Evolutionary conservation across 2,329 filamentous ascomycete species (phyloP), one percentile per base, ranked within the genome.

Genomic region (Cordyceps cicadae): DNA sequence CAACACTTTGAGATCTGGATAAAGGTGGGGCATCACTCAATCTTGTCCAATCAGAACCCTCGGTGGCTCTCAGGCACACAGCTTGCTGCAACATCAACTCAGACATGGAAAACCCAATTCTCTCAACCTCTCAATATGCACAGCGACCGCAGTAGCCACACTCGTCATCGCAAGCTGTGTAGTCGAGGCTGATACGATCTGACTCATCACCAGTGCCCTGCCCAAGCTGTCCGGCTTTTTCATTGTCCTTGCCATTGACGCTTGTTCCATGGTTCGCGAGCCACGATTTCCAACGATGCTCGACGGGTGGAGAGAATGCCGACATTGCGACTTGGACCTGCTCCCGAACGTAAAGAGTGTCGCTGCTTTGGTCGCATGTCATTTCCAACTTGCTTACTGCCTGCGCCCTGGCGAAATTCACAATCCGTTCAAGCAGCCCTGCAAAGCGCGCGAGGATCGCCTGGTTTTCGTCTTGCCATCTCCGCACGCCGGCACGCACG

Each of bases 401-500:
- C 5, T 53, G 53, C 14, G 52, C 62, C 14, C 54, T 60, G 15
- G 66, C 65, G 9, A 67, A 46, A 2, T 52, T 57, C 9, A 66
- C 46, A 39, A 73, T 63, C 26, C 45, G 53, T 34, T 65, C 64
- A 32, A 74, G 51, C n/a, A 62, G 55, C 41, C 39, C 19, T 26
- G 39, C 17, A 43, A 75, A 59, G 8, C 57, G 65, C 1, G 66
- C 60, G 5, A 76, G 65, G 1, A 63, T 64, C 1, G 49, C n/a
- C 7, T 63, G 59, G 26, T 71, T 67, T 5, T 67, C 61, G 15
- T 34, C 54, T 61, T 76, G 72, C 74, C 74, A 76, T 12, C 54
- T 43, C 2, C 54, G 55, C 17, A 75, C 64, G 9, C 66, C 55
- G 1, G 63, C 59, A 2, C 64, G 60, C 5, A 71, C 66, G 39